A percentile compares a stretch with the other conserved stretches of the same genome.
Conservation (phyloP, 1,139 yeast genomes). For the Candida sanyaensis region DNA sequence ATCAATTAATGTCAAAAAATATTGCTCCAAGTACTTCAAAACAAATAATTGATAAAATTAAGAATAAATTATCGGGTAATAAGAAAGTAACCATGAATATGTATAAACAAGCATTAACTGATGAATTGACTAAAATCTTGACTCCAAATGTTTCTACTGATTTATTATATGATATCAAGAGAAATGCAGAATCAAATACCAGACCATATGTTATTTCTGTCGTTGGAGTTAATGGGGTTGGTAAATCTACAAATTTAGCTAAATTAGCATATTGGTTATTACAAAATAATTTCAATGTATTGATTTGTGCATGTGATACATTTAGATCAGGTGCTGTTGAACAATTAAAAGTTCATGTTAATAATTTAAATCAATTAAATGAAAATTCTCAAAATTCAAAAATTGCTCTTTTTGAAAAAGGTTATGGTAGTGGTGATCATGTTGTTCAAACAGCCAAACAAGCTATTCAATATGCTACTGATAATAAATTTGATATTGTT, state of each 20-base stretch:
- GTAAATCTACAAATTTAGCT: slow-evolving; percentile 93
- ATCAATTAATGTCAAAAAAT: slow-evolving; percentile 45
- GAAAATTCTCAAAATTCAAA: slow-evolving; percentile 36
- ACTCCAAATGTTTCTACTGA: slow-evolving; percentile 95
- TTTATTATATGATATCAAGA: slow-evolving; percentile 77
- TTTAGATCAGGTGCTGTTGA: slow-evolving; percentile 98
- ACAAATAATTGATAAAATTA: slow-evolving; percentile 38
- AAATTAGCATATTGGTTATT: slow-evolving; percentile 94
- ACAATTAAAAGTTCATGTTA: slow-evolving; percentile 91
- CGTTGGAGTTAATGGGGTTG: slow-evolving; percentile 98
- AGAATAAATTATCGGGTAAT: slow-evolving; percentile 28
- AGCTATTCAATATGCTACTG: slow-evolving; percentile 72
- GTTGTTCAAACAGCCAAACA: slow-evolving; percentile 94
- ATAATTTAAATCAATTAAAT: slow-evolving; percentile 63
- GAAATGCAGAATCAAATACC: slow-evolving; percentile 19
- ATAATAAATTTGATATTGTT: slow-evolving; percentile 72
- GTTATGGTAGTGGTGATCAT: slow-evolving; percentile 93
- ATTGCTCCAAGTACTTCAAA: slow-evolving; percentile 45
- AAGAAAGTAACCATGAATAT: slow-evolving; percentile 30
- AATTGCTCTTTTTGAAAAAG: slow-evolving; percentile 88
- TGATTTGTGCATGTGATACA: slow-evolving; percentile 97
- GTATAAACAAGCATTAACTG: slow-evolving; percentile 63
- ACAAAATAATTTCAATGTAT: slow-evolving; percentile 82
- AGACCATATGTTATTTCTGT: slow-evolving; percentile 92
- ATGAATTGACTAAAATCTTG: slow-evolving; percentile 75